Percentiles rank a stretch among this genome's conserved stretches.
Conservation (phyloP, 1,139 yeast species). For the Candida sp. region DNA sequence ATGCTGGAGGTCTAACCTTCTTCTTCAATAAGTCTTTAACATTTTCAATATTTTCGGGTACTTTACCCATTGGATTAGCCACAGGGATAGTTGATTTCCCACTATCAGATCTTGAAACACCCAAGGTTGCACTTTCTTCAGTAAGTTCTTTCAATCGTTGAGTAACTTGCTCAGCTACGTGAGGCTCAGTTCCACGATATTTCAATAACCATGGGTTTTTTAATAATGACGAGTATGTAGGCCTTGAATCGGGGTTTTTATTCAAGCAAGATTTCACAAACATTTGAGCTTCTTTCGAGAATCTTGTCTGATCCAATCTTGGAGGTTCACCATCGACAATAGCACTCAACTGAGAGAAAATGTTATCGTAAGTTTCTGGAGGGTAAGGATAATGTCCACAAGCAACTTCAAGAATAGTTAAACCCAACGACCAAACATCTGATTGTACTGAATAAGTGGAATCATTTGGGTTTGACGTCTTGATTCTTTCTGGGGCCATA, state of each 20-base stretch:
- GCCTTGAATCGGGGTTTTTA: constrained; percentile 78
- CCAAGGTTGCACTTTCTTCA: constrained; percentile 15
- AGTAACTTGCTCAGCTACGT: constrained; percentile 39
- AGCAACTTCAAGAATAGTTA: constrained; percentile 85
- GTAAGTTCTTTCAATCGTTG: constrained; percentile 28
- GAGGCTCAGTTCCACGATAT: constrained; percentile 39
- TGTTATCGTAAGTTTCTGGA: constrained; percentile 85
- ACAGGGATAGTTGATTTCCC: constrained; percentile 6
- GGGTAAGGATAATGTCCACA: constrained; percentile 94
- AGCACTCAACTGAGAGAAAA: constrained; percentile 90
- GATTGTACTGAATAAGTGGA: constrained; percentile 89
- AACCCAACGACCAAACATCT: constrained; percentile 95
- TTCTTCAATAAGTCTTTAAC: constrained; percentile 35
- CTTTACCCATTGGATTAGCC: constrained; percentile 7
- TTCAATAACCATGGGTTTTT: constrained; percentile 80
- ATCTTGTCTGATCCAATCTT: constrained; percentile 48
- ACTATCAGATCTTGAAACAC: constrained; percentile 12
- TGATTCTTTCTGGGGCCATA: constrained; percentile 98
- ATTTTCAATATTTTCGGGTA: constrained; percentile 22
- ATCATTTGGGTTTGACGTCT: constrained; percentile 55
- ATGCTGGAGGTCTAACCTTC: constrained; percentile 41
- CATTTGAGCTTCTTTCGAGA: constrained; percentile 72
- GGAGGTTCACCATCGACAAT: constrained; percentile 98
- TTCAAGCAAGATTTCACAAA: constrained; percentile 80
- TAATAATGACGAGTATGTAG: constrained; percentile 73